These are phyloP conservation scores for Pestalotiopsis sp. DNA, from an alignment of 2,329 filamentous ascomycete genomes.

Conservation along the genomic window DNA sequence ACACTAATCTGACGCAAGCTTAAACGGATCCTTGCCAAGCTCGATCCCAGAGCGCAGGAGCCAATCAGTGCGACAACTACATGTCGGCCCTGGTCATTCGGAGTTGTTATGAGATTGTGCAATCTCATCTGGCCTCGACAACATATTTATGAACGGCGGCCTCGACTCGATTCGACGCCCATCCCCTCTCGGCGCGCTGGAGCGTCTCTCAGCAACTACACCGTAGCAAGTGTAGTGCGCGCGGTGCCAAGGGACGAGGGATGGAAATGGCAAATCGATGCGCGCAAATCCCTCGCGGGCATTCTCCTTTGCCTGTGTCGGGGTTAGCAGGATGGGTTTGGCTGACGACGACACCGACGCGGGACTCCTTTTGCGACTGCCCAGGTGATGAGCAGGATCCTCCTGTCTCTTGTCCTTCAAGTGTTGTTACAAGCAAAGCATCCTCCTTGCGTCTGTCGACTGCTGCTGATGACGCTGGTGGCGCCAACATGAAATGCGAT, in stretches of 20 bases:
- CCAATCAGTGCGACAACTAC: not conserved
- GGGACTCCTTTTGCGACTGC: not conserved
- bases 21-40: conserved; percentile 13
- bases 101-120: conserved; percentile 5
- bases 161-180: conserved; percentile 2
- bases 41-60: not conserved
- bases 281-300: not conserved
- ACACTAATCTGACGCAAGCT: conserved; percentile 11
- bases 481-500: not conserved
- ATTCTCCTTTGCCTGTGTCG: not conserved
- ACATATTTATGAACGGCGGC: conserved; percentile 7
- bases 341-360: not conserved
- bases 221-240: not conserved
- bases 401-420: not conserved
- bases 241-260: not conserved
- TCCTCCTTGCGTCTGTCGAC: not conserved
- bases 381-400: not conserved
- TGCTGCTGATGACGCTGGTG: not conserved
- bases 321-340: not conserved
- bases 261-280: not conserved
- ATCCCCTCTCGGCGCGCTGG: not conserved
- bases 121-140: conserved; percentile 9
- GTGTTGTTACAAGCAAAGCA: not conserved
- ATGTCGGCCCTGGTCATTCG: not conserved
- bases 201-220: not conserved